Evolutionary conservation across 352 stramenopile species (phyloP).

Genomic region (Globisporangium paddicum): DNA sequence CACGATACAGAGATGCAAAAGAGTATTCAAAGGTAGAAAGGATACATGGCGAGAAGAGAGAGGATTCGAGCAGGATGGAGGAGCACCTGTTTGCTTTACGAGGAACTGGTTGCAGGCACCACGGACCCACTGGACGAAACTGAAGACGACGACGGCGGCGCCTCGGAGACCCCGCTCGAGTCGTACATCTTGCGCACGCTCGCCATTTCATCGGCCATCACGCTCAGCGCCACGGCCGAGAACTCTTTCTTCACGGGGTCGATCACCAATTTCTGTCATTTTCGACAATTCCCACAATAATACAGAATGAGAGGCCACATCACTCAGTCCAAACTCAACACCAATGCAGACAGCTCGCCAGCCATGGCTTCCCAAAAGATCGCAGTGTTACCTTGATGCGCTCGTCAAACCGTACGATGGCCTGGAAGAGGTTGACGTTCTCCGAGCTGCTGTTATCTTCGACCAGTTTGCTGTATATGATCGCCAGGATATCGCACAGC

Average conservation of each 20-base stretch:
- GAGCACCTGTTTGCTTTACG: background rate
- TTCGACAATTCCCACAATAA: background rate
- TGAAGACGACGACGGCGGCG: background rate
- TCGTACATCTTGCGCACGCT: slow-evolving; percentile 47
- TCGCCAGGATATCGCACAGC: slow-evolving; percentile 73
- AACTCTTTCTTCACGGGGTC: slow-evolving; percentile 83
- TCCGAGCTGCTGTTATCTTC: slow-evolving; percentile 70
- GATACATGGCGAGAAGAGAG: background rate
- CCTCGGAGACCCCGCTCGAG: slow-evolving; percentile 11
- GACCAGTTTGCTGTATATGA: slow-evolving; percentile 81
- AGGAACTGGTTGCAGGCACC: background rate
- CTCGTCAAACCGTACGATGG: slow-evolving; percentile 75
- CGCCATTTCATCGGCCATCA: slow-evolving; percentile 58
- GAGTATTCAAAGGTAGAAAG: background rate
- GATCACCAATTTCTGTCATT: slow-evolving; percentile 75
- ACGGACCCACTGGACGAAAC: background rate
- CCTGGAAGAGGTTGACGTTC: slow-evolving; percentile 72
- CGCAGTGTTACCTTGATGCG: slow-evolving; percentile 70
- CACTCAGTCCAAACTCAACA: background rate
- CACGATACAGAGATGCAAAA: background rate
- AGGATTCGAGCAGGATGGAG: background rate
- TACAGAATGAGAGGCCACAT: background rate
- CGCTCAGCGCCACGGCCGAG: slow-evolving; percentile 42
- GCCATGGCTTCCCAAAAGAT: no score
- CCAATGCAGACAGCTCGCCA: no score